Percentiles rank a stretch among this genome's conserved stretches.
phyloP scores from a whole-genome alignment of 2,329 filamentous ascomycete species.

The Penicillium digitatum region DNA sequence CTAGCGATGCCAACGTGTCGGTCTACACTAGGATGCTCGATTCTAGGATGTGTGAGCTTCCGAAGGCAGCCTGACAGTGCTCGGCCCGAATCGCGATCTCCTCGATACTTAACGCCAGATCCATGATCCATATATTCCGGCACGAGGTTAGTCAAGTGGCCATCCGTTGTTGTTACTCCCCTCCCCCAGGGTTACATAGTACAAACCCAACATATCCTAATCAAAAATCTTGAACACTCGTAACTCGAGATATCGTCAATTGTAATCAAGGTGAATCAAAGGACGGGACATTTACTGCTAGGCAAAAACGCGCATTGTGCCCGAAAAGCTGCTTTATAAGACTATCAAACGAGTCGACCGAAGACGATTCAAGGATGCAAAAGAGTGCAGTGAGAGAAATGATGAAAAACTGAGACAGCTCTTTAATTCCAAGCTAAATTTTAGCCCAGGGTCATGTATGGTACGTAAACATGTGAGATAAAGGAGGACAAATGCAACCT shows the following conservation, averaged over 20 bases:
- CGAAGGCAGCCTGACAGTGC: background rate
- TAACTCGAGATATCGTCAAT: background rate
- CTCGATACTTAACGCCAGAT: background rate
- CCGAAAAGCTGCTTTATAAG: background rate
- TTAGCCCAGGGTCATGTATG: background rate
- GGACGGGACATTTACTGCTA: no score
- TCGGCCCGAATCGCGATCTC: background rate
- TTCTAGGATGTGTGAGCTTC: background rate
- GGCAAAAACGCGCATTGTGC: background rate
- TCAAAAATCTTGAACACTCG: background rate
- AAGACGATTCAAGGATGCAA: background rate
- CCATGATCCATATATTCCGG: background rate
- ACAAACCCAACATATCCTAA: background rate
- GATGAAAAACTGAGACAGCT: background rate
- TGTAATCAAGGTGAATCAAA: background rate
- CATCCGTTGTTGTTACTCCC: background rate
- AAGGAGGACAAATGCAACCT: background rate
- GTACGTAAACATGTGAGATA: background rate
- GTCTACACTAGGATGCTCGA: background rate
- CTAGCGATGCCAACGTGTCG: background rate
- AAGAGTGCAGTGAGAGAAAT: background rate
- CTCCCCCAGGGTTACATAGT: background rate
- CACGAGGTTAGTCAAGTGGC: background rate
- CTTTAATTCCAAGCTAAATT: background rate
- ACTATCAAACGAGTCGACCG: background rate